Base-by-base conservation (phyloP, 2,329 filamentous ascomycete species). In the Coniella vitis region DNA sequence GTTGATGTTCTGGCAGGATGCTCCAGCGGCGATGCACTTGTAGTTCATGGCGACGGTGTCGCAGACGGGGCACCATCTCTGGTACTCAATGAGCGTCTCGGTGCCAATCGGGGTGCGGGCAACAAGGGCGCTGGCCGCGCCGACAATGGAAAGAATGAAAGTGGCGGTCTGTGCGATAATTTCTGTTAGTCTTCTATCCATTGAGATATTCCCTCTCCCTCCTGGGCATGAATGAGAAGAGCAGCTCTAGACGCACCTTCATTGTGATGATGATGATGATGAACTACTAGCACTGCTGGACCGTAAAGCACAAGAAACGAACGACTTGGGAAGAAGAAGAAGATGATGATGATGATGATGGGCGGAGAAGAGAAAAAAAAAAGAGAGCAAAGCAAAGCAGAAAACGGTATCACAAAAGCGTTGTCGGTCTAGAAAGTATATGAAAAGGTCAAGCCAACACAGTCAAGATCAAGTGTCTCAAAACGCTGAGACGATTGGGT, bases 21-120 rank as follows among this genome's bases (percentile, higher is more conserved):
- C 29, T 21, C 40, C 40, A 4, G 25, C 29, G 40, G 19, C 20
- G 40, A 42, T 42, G 29, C 45, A 47, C 25, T 47, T 47, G 25
- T 53, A 37, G 47, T 53, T 53, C 31, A 47, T 41, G 32, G 40
- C 51, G 21, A 53, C 51, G 16, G 47, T 53, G 31, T 53, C 51
- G 39, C 51, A 53, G 31, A 53, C 47, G 14, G 51, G 51, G 36
- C 51, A 53, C 47, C 43, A 53, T n/a, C 47, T 47, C 44, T 49
- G 47, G 39, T 53, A 53, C 38, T 49, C 31, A 43, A 53, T 53
- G 38, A 53, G 47, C 31, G 39, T 43, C 38, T 44, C 38, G 16
- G 47, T 38, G 13, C 17, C 47, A 3, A 40, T 19, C 3, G 38
- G 39, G 12, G 16, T 16, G 29, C 51, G 51, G 16, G 35, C 51